Conservation (phyloP, 768 basidiomycete species). For the Pleurotus tuoliensis region DNA sequence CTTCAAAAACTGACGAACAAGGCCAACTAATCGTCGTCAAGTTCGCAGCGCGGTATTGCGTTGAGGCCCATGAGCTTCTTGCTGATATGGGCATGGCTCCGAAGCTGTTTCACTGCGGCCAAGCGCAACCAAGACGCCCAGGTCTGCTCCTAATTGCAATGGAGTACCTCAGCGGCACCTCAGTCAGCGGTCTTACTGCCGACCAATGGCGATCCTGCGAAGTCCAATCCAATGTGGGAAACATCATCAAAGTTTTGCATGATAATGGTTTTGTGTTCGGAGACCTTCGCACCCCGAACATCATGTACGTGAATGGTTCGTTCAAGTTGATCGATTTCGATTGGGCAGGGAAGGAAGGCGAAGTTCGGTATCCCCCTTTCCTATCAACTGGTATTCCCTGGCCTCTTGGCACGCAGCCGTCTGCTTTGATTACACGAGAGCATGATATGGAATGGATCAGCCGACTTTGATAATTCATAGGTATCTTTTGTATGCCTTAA, state of each 20-base stretch:
- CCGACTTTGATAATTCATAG: no score
- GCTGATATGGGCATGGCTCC: constrained; percentile 23
- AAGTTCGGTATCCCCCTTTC: not conserved
- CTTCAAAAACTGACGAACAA: not conserved
- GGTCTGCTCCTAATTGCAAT: constrained; percentile 32
- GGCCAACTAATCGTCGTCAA: constrained; percentile 26
- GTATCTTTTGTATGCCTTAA: no score
- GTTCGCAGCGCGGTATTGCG: constrained; percentile 30
- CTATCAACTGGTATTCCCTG: not conserved
- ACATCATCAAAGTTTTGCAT: constrained; percentile 21
- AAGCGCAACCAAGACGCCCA: constrained; percentile 4
- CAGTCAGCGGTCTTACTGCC: not conserved
- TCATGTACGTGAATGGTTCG: constrained; percentile 20
- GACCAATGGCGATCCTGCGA: constrained; percentile 1
- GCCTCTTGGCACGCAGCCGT: not conserved
- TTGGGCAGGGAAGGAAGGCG: constrained; percentile 24
- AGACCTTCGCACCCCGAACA: constrained; percentile 29
- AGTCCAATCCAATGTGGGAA: constrained; percentile 16
- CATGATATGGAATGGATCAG: not conserved
- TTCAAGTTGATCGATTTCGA: constrained; percentile 35
- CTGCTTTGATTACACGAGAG: not conserved
- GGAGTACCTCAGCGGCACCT: constrained; percentile 24
- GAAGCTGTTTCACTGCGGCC: constrained; percentile 25
- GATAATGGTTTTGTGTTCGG: constrained; percentile 30
- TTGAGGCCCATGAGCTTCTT: constrained; percentile 26